These are phyloP conservation scores for Monilinia vaccinii-corymbosi DNA, from an alignment of 2,329 filamentous ascomycete species.

Conservation along the genomic window DNA sequence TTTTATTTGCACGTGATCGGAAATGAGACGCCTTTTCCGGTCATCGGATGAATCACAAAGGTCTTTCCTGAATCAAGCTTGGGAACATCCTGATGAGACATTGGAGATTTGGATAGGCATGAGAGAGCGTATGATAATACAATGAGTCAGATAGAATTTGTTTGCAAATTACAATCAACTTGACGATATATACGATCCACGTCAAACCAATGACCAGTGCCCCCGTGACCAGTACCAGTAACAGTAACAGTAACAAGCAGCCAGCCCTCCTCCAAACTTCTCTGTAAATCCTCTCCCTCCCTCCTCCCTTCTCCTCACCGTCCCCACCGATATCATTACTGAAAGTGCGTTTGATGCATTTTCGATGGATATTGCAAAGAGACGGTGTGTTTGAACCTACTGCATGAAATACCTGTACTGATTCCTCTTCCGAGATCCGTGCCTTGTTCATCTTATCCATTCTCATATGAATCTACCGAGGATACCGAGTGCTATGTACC, in stretches of 20 bases:
- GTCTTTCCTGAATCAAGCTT: not conserved
- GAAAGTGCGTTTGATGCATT: not conserved
- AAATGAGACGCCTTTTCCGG: not conserved
- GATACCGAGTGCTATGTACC: too few species aligned
- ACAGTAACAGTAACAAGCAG: too few species aligned
- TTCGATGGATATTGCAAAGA: not conserved
- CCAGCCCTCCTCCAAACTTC: too few species aligned
- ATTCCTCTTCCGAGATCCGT: not conserved
- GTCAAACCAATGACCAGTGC: too few species aligned
- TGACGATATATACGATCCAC: too few species aligned
- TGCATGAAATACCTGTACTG: not conserved
- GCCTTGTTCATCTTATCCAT: not conserved
- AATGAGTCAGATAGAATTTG: too few species aligned
- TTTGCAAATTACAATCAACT: too few species aligned
- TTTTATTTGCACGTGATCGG: not conserved
- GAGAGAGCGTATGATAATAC: too few species aligned
- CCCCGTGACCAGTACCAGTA: too few species aligned
- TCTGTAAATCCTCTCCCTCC: too few species aligned
- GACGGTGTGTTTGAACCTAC: constrained; percentile 5
- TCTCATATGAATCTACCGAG: too few species aligned
- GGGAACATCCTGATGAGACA: not conserved
- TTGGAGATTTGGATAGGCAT: not conserved
- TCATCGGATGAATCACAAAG: not conserved
- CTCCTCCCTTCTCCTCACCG: too few species aligned
- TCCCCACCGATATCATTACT: not conserved